Evolutionary conservation across 805 yeast species (phyloP).

Genomic region (Metschnikowia continentalis): DNA sequence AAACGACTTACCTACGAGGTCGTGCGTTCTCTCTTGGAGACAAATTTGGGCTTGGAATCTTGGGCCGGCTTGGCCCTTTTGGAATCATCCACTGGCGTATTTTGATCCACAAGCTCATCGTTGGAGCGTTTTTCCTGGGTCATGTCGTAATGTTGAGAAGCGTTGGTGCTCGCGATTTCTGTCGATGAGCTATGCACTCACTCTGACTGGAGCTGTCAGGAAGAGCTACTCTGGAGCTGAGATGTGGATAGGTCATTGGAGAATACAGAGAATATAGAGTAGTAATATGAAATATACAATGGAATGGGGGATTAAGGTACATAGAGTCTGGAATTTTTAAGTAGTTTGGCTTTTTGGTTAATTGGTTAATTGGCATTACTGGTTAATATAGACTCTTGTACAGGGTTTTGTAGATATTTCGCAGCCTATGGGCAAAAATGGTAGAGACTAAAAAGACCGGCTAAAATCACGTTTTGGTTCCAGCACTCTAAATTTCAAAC

Average conservation of each 20-base stretch:
- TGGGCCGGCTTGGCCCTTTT: slow-evolving; percentile 9
- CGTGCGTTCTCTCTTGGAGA: slow-evolving; percentile 28
- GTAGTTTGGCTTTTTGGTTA: too few species aligned
- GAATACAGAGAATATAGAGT: too few species aligned
- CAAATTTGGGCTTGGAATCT: slow-evolving; percentile 3
- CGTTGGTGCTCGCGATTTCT: not conserved
- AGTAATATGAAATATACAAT: too few species aligned
- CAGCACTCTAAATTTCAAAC: not conserved
- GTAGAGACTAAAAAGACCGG: not conserved
- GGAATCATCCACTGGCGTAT: slow-evolving; percentile 5
- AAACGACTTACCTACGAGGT: slow-evolving; percentile 57
- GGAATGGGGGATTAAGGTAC: too few species aligned
- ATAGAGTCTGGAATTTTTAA: too few species aligned
- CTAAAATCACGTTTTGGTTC: not conserved
- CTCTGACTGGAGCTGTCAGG: too few species aligned
- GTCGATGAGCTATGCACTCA: not conserved
- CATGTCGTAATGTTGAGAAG: slow-evolving; percentile 7
- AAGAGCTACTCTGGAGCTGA: too few species aligned
- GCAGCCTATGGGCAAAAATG: not conserved
- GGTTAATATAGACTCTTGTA: too few species aligned
- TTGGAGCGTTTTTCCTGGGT: slow-evolving; percentile 12
- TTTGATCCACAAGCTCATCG: slow-evolving; percentile 13
- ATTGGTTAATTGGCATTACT: not conserved
- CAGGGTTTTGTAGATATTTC: not conserved
- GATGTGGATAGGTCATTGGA: too few species aligned